These are phyloP conservation scores for Backusella tarrabulga DNA, from an alignment of 192 early-diverging fungal species.

Conservation along the genomic window DNA sequence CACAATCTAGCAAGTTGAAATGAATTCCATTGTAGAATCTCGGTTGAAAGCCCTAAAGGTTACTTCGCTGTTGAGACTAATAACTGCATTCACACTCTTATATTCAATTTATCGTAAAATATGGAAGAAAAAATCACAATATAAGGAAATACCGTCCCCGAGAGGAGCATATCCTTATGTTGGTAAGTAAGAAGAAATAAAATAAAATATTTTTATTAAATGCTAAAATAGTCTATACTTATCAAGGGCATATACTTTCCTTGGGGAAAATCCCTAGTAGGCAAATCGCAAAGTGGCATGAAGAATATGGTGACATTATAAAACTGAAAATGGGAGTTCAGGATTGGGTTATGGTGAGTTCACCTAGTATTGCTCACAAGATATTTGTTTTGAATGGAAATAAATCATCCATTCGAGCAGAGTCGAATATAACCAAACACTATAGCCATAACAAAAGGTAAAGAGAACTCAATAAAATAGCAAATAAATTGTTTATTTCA, in stretches of 20 bases:
- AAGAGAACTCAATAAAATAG: not conserved
- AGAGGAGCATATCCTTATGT: constrained; percentile 8
- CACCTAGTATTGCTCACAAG: not conserved
- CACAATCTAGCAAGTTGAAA: not conserved
- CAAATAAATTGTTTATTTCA: not conserved
- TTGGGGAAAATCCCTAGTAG: not conserved
- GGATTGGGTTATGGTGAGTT: not conserved
- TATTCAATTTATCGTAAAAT: not conserved
- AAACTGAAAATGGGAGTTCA: constrained; percentile 4
- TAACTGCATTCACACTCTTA: not conserved
- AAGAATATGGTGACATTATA: constrained; percentile 5
- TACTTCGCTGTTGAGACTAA: not conserved
- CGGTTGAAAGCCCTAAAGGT: not conserved
- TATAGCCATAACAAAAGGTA: constrained; percentile 9
- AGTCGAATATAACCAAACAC: not conserved
- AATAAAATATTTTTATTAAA: not conserved
- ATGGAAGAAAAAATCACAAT: not conserved
- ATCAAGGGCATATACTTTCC: not conserved
- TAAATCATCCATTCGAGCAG: not conserved
- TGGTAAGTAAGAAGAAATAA: not conserved
- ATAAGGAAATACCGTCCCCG: constrained; percentile 12
- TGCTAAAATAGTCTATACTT: not conserved
- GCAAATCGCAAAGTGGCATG: not conserved
- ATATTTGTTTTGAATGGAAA: constrained; percentile 8
- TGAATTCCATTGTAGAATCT: not conserved